These are phyloP conservation scores for Canavalia ensiformis DNA, from an alignment of 306 rosid species.

Conservation along the genomic window DNA sequence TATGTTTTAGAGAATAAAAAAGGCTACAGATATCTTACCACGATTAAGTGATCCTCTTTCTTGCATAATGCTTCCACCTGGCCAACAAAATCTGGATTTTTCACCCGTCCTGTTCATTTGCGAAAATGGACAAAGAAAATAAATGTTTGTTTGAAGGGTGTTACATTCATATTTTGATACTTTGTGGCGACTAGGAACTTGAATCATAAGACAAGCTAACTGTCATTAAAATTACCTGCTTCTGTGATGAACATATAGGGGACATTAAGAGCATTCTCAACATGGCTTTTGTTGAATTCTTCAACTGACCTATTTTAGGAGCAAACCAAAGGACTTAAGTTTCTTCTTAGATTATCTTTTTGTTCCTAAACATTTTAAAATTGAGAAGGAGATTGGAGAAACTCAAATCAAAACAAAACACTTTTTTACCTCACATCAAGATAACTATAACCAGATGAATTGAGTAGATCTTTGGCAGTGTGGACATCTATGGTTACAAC, in stretches of 20 bases:
- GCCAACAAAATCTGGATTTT: constrained; percentile 50
- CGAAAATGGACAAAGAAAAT: constrained; percentile 34
- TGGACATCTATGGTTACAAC: constrained; percentile 45
- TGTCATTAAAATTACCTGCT: constrained; percentile 36
- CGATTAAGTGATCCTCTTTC: constrained; percentile 50
- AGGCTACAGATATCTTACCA: constrained; percentile 32
- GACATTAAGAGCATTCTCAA: constrained; percentile 51
- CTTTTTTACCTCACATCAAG: constrained; percentile 52
- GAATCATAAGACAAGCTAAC: neutral
- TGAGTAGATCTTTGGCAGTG: constrained; percentile 47
- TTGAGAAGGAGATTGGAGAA: constrained; percentile 5
- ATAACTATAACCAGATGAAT: constrained; percentile 44
- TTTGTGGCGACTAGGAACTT: neutral
- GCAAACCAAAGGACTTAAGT: neutral
- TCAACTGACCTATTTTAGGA: constrained; percentile 45
- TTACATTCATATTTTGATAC: neutral
- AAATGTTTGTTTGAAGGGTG: constrained; percentile 9
- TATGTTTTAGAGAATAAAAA: constrained; percentile 1
- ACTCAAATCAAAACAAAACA: neutral
- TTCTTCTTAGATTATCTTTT: neutral
- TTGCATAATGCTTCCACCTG: constrained; percentile 46
- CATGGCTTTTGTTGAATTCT: constrained; percentile 54
- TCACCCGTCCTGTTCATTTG: constrained; percentile 51
- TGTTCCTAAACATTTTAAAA: constrained; percentile 7
- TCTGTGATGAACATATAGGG: constrained; percentile 54